phyloP scores from a whole-genome alignment of 1,284 basidiomycete genomes.

The Ceratobasidium sp. region DNA sequence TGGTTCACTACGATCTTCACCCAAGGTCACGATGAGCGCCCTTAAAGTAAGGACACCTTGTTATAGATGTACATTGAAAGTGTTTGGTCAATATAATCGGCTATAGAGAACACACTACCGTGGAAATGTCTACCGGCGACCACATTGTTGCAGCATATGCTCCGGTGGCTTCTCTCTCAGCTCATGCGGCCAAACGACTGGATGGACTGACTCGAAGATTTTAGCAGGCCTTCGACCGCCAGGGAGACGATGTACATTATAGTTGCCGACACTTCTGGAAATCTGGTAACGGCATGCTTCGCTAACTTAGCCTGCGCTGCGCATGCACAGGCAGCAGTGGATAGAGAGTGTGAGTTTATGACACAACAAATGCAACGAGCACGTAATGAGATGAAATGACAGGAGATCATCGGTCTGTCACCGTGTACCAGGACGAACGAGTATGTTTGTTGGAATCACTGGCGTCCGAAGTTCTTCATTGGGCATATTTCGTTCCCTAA shows the following conservation, averaged over 20 bases:
- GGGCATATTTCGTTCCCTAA: no score
- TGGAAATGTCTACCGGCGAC: neutral
- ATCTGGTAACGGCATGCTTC: neutral
- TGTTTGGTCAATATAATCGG: neutral
- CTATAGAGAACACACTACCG: neutral
- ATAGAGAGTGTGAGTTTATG: neutral
- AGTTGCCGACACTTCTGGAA: neutral
- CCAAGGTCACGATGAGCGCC: neutral
- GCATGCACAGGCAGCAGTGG: neutral
- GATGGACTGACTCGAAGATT: neutral
- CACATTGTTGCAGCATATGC: neutral
- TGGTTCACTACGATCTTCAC: neutral
- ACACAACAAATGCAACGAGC: neutral
- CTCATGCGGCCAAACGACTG: neutral
- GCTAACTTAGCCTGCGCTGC: neutral
- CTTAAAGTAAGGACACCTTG: neutral
- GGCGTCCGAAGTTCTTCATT: no score
- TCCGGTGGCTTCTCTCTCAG: neutral
- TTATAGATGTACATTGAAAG: neutral
- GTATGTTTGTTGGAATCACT: no score
- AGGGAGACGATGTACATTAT: neutral
- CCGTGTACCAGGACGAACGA: neutral
- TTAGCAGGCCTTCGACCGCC: neutral
- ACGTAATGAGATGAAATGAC: neutral
- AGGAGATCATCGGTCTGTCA: neutral